phyloP scores from a whole-genome alignment of 2,329 filamentous ascomycete genomes.

The Penicillium verrucosum region DNA sequence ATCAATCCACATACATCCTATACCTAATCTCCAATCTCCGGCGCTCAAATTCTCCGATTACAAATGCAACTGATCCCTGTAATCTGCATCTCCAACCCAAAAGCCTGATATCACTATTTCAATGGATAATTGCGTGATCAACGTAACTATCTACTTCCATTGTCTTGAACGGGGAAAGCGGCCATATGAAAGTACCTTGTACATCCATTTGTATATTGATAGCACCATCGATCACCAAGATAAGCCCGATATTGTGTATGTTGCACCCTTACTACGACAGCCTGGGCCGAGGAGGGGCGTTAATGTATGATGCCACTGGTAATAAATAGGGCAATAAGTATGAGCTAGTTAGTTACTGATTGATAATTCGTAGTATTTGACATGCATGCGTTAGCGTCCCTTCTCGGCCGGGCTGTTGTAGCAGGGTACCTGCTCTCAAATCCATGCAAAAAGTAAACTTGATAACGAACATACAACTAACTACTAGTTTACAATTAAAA shows the following conservation, averaged over 20 bases:
- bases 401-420: too few species aligned
- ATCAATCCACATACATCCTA: not conserved
- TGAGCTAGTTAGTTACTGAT: too few species aligned
- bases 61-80: not conserved
- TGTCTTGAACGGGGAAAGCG: not conserved
- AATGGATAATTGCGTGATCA: not conserved
- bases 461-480: not conserved
- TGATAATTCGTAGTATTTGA: too few species aligned
- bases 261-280: too few species aligned
- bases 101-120: not conserved
- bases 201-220: not conserved
- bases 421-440: not conserved
- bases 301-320: too few species aligned
- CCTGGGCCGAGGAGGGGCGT: too few species aligned
- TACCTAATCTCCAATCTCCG: not conserved
- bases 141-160: not conserved
- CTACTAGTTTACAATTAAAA: not conserved
- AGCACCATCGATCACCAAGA: not conserved
- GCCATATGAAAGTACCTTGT: not conserved
- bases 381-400: too few species aligned
- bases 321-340: too few species aligned
- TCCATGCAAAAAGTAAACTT: not conserved
- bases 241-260: not conserved
- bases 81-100: not conserved
- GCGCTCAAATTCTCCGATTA: not conserved